Evolutionary conservation across 2,329 filamentous ascomycete genomes (phyloP), one percentile per base, ranked within the genome.

Genomic region (Aaosphaeria pasadenensis): DNA sequence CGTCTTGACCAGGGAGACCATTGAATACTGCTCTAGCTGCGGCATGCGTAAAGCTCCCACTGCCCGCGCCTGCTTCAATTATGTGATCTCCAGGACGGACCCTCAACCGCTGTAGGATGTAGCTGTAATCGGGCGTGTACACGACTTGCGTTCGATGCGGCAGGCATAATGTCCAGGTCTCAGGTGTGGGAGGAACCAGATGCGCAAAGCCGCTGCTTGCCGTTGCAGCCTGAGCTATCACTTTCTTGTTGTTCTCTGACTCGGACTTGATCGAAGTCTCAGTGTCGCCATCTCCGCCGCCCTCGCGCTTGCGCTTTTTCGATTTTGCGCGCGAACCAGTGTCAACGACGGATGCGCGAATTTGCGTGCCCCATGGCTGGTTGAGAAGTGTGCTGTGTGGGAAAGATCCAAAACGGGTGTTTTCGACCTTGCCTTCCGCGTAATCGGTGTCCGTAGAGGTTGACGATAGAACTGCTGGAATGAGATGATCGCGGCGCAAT

Each of bases 281-380:
- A 54, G 35, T 30, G 29, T 51, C 52, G 11, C 51, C 57, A 32
- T 64, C 60, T 42, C 70, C 67, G 31, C 66, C 63, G 31, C 63
- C 69, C 17, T 72, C 73, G 44, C 72, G 65, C 60, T 77, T 78
- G 46, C 81, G 77, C 70, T 77, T 74, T 60, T 64, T 64, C 6
- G 57, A 59, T 50, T 86, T 87, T 32, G 90, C 90, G 59, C 91
- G 79, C n/a, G 90, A 94, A 9, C 91, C 91, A 0, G 91, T 96
- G 63, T 96, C 89, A 48, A 96, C 91, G 31, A 86, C 83, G 1
- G 91, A 96, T 6, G 94, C 94, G 42, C 89, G 81, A 24, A 97
- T 85, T 67, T 97, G 94, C 5, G 88, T 90, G 30, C 94, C 94
- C 92, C 92, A 97, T 39, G 89, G 87, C 46, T 91, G 77, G 5